Base-by-base conservation (phyloP, 225 moss, liverwort and hornwort species). In the Marchantia polymorpha region DNA sequence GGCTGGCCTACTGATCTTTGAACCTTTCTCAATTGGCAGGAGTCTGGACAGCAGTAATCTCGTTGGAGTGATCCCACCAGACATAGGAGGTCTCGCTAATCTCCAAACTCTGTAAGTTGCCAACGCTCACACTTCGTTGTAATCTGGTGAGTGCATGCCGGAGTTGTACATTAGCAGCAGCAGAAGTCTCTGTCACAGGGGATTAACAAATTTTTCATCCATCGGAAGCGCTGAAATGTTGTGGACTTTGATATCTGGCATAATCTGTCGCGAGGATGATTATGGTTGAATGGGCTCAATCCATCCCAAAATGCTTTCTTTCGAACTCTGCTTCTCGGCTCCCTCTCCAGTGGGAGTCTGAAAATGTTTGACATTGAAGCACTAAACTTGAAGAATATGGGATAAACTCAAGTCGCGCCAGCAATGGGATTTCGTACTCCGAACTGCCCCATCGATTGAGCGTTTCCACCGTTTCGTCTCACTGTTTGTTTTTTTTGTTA, bases 51-150 rank as follows among this genome's bases (percentile, higher is more conserved):
- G 0, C 19, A 22, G 4, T n/a, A 12, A 39, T 50, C 79, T 87
- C 46, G 15, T 14, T 1, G 87, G 87, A 66, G 7, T 17, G 4
- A 30, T 87, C 8, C 60, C 82, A 47, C 13, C 68, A 10, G 77
- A 65, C 0, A 77, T 87, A 16, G 87, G 84, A 60, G 73, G 19
- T 47, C 73, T 87, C 78, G 65, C 47, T 27, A 15, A 54, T 52
- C 77, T 87, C 8, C 2, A 0, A 39, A 3, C 0, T 0, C 59
- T 87, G 87, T 87, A 50, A 87, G 87, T 84, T 3, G 39, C 61
- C 49, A 39, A 54, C 15, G 7, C 7, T 47, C 8, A 17, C 17
- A 49, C 64, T 0, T 20, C 20, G 17, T 61, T 23, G 9, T 39
- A 39, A 39, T 39, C 61, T 61, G n/a, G 7, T 55, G 19, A 27